Evolutionary conservation across 257 asterid species (phyloP), one percentile per base, ranked within the genome.

Genomic region (Mentha longifolia): DNA sequence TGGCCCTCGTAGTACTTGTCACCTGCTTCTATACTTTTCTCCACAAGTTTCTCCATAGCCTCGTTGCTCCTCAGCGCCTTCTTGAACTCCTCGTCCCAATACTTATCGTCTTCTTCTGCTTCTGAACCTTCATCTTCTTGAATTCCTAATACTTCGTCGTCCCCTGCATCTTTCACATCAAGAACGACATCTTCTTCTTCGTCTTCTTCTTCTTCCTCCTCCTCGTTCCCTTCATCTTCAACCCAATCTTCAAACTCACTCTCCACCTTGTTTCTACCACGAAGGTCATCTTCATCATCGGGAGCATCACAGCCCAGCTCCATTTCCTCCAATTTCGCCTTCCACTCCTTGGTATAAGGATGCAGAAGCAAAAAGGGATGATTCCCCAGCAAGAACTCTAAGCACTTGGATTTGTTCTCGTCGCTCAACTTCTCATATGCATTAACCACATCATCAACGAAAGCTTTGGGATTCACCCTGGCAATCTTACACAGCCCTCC

Each of bases 251-350:
- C 68, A 6, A 87, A 77, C 78, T 87, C 90, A 31, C 66, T 66
- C 59, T 80, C 91, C 28, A 74, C 85, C 12, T 68, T 35, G 19
- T 58, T 67, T 43, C 75, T 68, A 39, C 73, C 67, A 33, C 33
- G 55, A 57, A 15, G 25, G 58, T 54, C 79, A 58, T 79, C 90
- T 28, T 80, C 77, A 31, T 91, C 97, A 61, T 94, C 99, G 0
- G 99, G 97, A 9, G 99, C 99, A 65, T 94, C 99, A 39, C 99
- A 91, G 7, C 99, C 99, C 84, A 94, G 75, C 85, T 94, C 99
- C 95, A 89, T 77, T 35, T 94, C 99, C 85, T 94, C 99, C 88
- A 91, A 65, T 74, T 76, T 89, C 5, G 85, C 86, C 88, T 94
- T 94, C 99, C 99, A 94, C 78, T 94, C 99, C 77, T 86, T 89